A percentile compares a stretch with the other conserved stretches of the same genome.
Evolutionary conservation across 176 grass and related monocot species (phyloP).

Genomic region (Aechmea fasciata): DNA sequence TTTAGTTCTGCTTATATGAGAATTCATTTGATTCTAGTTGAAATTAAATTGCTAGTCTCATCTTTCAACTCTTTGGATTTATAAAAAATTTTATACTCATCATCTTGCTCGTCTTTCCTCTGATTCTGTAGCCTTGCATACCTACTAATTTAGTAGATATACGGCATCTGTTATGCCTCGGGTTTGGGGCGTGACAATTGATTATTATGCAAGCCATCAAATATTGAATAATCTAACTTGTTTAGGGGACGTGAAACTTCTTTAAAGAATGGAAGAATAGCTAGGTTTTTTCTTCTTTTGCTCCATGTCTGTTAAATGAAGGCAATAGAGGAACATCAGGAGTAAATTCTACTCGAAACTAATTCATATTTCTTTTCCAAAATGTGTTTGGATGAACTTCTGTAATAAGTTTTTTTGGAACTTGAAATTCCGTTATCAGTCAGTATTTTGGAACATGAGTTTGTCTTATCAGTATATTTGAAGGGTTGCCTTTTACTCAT

Average conservation of each 20-base stretch:
- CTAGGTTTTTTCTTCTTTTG: background rate
- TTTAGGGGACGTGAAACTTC: background rate
- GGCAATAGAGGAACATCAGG: background rate
- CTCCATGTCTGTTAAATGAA: background rate
- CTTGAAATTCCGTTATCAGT: background rate
- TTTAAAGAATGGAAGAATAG: background rate
- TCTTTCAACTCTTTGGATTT: too few species aligned
- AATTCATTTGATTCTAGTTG: too few species aligned
- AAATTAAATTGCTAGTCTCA: too few species aligned
- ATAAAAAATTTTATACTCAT: too few species aligned
- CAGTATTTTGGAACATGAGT: too few species aligned
- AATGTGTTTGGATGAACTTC: background rate
- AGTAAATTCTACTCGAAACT: background rate
- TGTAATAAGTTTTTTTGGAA: background rate
- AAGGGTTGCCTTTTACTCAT: background rate
- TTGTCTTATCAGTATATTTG: background rate
- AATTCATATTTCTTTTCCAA: background rate
- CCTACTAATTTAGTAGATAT: too few species aligned
- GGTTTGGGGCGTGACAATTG: too few species aligned
- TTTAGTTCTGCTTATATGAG: too few species aligned
- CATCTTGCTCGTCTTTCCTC: too few species aligned
- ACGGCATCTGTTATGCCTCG: too few species aligned
- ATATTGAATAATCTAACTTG: background rate
- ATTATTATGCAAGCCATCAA: background rate
- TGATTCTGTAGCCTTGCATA: too few species aligned